phyloP scores from a whole-genome alignment of 2,329 filamentous ascomycete species.

The Stemphylium beticola region DNA sequence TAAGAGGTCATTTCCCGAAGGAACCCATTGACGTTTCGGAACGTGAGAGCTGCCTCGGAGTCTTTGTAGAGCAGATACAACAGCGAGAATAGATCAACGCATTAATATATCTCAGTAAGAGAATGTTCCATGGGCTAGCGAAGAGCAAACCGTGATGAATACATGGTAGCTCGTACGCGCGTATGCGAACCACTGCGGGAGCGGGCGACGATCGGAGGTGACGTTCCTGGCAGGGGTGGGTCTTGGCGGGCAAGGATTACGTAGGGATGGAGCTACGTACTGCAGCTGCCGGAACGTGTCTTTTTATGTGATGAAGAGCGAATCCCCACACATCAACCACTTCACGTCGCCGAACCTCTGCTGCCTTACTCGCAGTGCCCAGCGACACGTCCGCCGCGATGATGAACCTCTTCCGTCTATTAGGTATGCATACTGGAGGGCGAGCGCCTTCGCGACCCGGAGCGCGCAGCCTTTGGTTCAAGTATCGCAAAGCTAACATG shows the following conservation, averaged over 20 bases:
- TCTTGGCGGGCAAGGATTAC: conserved; percentile 43
- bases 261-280: conserved; percentile 28
- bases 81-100: neutral
- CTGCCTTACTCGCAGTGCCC: conserved; percentile 21
- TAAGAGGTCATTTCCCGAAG: neutral
- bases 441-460: neutral
- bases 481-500: conserved; percentile 34
- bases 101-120: neutral
- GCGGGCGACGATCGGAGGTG: conserved; percentile 23
- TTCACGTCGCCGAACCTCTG: conserved; percentile 21
- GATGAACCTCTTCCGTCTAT: conserved; percentile 74
- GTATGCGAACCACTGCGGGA: conserved; percentile 10
- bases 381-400: conserved; percentile 41
- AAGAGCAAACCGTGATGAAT: neutral
- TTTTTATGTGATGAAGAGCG: conserved; percentile 35
- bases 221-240: conserved; percentile 27
- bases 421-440: conserved; percentile 57
- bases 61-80: neutral
- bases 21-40: neutral
- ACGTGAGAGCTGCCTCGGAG: neutral
- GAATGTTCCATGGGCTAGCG: neutral
- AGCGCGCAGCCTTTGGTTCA: neutral
- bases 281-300: conserved; percentile 44
- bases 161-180: neutral
- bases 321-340: conserved; percentile 17